Base-by-base conservation (phyloP, 768 basidiomycete genomes). In the Boletus barrowsii region DNA sequence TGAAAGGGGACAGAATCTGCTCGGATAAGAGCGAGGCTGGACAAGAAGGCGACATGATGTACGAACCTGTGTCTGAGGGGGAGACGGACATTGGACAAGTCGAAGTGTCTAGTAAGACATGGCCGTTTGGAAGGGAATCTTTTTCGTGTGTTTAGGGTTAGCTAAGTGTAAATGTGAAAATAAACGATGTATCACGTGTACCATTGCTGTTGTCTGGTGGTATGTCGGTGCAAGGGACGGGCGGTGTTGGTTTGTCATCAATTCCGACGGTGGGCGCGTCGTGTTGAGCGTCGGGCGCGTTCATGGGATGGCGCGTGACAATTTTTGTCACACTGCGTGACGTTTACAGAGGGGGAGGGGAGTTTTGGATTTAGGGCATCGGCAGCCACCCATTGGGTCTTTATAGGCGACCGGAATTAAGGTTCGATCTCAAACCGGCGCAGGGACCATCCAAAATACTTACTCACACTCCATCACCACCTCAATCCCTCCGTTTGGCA, bases 321-420 rank as follows among this genome's bases (percentile, higher is more conserved):
- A 30, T 57, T 62, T 68, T 62, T 57, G 86, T 88, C 69, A 70
- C 84, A 87, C 84, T 65, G 78, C 72, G 82, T 83, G 79, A 83
- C 81, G 58, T 61, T 66, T 68, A 54, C 46, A 68, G 67, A 70
- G 74, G 74, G 74, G 71, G 71, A 76, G 79, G 82, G 79, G 79
- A 80, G 65, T 70, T 70, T 70, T 68, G 68, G 79, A 82, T 83
- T 86, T 83, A 79, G 81, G 81, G 83, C 82, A 76, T 82, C 81
- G 71, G 71, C 70, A 70, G 73, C 67, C 74, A 84, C 84, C 82
- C 80, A 76, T 79, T 82, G 82, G 79, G 84, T 83, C 85, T 86
- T 88, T 88, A 88, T 88, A 88, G 83, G 77, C 79, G 76, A 75
- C 72, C 75, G 76, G 80, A 88, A 79, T 84, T 87, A 87, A 88